Evolutionary conservation across 371 early-diverging fungal species (phyloP).

Genomic region (Lichtheimia ramosa): DNA sequence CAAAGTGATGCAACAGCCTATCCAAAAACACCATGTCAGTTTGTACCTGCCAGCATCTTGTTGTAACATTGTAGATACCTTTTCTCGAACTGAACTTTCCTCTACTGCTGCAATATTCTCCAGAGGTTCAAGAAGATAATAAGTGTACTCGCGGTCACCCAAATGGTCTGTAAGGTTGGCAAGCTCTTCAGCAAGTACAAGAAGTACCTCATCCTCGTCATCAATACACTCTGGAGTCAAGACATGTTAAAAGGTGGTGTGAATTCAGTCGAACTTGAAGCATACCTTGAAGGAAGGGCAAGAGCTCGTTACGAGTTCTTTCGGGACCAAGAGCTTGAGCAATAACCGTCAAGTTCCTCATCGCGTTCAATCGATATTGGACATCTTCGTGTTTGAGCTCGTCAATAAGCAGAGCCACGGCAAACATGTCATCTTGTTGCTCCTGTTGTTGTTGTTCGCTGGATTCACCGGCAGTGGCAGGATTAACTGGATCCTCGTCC

Average conservation of each 20-base stretch:
- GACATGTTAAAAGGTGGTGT: not conserved
- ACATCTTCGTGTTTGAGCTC: conserved; percentile 98
- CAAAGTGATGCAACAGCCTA: conserved; percentile 94
- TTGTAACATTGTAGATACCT: conserved; percentile 54
- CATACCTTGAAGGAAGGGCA: conserved; percentile 95
- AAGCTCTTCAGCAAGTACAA: conserved; percentile 94
- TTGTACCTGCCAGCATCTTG: not conserved
- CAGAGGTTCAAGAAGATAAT: conserved; percentile 85
- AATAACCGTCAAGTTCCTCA: conserved; percentile 86
- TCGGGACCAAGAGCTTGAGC: conserved; percentile 94
- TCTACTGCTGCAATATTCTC: conserved; percentile 96
- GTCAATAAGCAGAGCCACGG: conserved; percentile 92
- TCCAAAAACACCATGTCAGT: not conserved
- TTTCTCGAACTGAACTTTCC: conserved; percentile 95
- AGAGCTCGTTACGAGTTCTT: conserved; percentile 92
- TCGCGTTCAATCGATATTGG: conserved; percentile 87
- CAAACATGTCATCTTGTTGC: conserved; percentile 52
- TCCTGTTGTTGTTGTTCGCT: conserved; percentile 9
- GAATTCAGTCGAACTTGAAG: not conserved
- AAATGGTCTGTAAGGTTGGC: conserved; percentile 89
- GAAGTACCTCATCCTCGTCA: conserved; percentile 97
- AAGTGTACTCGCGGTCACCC: conserved; percentile 86
- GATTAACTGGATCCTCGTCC: conserved; percentile 49
- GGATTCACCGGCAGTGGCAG: conserved; percentile 4
- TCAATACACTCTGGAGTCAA: conserved; percentile 86